Evolutionary conservation across 2,329 filamentous ascomycete genomes (phyloP).

Genomic region (Karstenula rhodostoma): DNA sequence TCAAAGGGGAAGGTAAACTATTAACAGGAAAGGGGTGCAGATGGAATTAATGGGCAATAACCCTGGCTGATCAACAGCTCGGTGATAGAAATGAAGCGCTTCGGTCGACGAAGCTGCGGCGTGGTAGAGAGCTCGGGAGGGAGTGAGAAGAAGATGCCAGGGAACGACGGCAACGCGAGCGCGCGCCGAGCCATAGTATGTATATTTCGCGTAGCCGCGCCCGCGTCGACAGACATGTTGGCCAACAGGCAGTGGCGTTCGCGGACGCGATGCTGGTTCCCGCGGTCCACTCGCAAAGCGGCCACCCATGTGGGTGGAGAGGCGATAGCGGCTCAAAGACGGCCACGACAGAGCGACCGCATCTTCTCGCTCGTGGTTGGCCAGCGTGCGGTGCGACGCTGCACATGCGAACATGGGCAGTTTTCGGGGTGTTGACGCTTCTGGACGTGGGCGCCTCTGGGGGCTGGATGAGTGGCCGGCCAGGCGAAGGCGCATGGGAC

Average conservation of each 20-base stretch:
- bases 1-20: constrained; percentile 34
- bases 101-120: constrained; percentile 56
- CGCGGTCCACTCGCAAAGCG: constrained; percentile 40
- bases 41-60: constrained; percentile 48
- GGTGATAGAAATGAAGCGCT: constrained; percentile 48
- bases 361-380: constrained; percentile 38
- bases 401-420: constrained; percentile 25
- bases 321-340: constrained; percentile 43
- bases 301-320: constrained; percentile 31
- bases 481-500: constrained; percentile 41
- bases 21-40: constrained; percentile 30
- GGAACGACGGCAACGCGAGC: constrained; percentile 32
- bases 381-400: constrained; percentile 20
- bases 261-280: constrained; percentile 38
- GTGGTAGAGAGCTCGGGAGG: constrained; percentile 36
- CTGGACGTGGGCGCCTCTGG: constrained; percentile 32
- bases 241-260: constrained; percentile 40
- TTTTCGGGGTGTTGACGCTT: constrained; percentile 31
- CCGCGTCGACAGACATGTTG: constrained; percentile 28
- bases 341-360: constrained; percentile 46
- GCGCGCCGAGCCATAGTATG: constrained; percentile 36
- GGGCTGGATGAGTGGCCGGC: constrained; percentile 18
- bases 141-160: constrained; percentile 47
- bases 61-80: constrained; percentile 56
- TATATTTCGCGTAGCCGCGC: constrained; percentile 49